Evolutionary conservation across 768 basidiomycete genomes (phyloP), one percentile per base, ranked within the genome.

Genomic region (Termitomyces titanicus): DNA sequence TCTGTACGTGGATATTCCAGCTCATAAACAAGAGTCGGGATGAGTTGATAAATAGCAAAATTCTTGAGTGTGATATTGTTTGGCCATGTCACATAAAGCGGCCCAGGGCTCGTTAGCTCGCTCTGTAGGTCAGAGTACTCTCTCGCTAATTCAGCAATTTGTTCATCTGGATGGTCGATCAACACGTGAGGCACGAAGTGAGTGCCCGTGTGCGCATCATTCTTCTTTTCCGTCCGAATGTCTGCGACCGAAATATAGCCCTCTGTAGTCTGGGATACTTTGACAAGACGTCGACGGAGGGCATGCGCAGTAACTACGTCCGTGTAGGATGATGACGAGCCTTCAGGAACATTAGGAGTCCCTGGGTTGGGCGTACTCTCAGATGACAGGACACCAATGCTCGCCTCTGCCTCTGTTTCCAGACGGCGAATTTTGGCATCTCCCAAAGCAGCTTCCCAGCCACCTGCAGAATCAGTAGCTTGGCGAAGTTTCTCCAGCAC

Each of bases 11-110:
- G 96, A 69, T 95, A 99, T 70, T 98, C 95, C 33, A 98, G 76
- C 68, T 98, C 94, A 65, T 99, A 99, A 7, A 98, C 94, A 40
- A 99, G 78, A 0, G 93, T 93, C 13, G 97, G 97, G 44, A 91
- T 85, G 37, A 95, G 72, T 72, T 92, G 83, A 71, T 95, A 99
- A 37, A 88, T 80, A 27, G 81, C 81, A 66, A 94, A 98, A 69
- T 93, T 88, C 64, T 78, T 81, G 65, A 84, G 80, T 0, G 86
- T 87, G 57, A 98, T 80, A 67, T 94, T 98, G 45, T 85, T 77
- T 0, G 95, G 95, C 84, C 91, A 99, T 17, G 77, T 79, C 37
- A 94, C 78, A 49, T 75, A 72, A 46, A 76, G 68, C 8, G 85
- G 81, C 3, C 95, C 94, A 27, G 78, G 74, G 53, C 87, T 88